Base-by-base conservation (phyloP, 345 rosid genomes). In the Atalantia buxifolia region DNA sequence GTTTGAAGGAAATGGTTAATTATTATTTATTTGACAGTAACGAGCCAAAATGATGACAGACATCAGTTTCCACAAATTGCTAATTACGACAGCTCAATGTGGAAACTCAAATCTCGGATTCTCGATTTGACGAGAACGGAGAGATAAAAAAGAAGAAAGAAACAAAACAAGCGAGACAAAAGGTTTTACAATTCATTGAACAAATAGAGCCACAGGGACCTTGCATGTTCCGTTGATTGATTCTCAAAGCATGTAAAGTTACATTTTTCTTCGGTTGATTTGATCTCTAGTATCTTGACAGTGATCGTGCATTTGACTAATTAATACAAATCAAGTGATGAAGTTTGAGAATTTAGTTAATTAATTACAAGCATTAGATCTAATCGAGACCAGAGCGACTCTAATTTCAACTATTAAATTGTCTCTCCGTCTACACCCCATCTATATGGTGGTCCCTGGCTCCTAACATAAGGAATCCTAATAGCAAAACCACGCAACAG, bases 381-480 rank as follows among this genome's bases (percentile, higher is more conserved):
- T n/a, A 36, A 28, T 31, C 4, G 48, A 24, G 77, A 84, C 83
- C 74, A 74, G 69, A 40, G 4, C 62, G 33, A 50, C 50, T 65
- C n/a, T 28, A 35, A 65, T 38, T 77, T 40, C 60, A 53, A 42
- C 69, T 24, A 56, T 40, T 62, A n/a, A 64, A 7, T 12, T 12
- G 60, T 63, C 69, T 69, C 72, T 53, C 72, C 69, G 31, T 33
- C 22, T 63, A 69, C 28, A 50, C 22, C 73, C 72, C 71, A 28
- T 56, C 69, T 33, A 33, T 24, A 4, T 14, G 40, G 31, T 67
- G 71, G 63, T 16, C 77, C 68, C 78, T 57, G 36, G 63, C 70
- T 82, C 75, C 16, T 68, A 22, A 69, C 4, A 63, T 28, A 50
- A 35, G 67, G 71, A 79, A 81, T 76, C 78, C 79, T 72, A 75